phyloP scores from a whole-genome alignment of 2,329 filamentous ascomycete genomes.

The Thermoascus crustaceus region DNA sequence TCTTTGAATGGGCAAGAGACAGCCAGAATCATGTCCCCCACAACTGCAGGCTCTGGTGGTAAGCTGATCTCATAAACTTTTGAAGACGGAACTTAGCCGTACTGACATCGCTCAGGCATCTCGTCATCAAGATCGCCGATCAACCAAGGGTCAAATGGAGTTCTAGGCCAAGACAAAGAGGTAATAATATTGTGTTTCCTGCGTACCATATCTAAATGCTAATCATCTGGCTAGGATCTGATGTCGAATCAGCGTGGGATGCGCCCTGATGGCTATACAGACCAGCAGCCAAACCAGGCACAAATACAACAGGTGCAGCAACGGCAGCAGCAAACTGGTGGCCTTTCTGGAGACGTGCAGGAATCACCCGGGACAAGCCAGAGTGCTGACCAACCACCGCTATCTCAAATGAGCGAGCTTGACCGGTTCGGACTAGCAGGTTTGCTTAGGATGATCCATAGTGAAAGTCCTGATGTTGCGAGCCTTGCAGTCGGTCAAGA shows the following conservation, averaged over 20 bases:
- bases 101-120: slow-evolving; percentile 19
- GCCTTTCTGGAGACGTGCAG: slow-evolving; percentile 22
- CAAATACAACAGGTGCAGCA: slow-evolving; percentile 23
- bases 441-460: slow-evolving; percentile 49
- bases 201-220: no score
- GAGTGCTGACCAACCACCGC: slow-evolving; percentile 31
- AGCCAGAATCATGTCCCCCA: slow-evolving; percentile 30
- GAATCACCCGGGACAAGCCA: slow-evolving; percentile 26
- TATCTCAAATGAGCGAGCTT: slow-evolving; percentile 51
- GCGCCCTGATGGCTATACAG: slow-evolving; percentile 22
- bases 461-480: slow-evolving; percentile 45
- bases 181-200: slow-evolving; percentile 16
- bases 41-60: slow-evolving; percentile 21
- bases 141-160: slow-evolving; percentile 35
- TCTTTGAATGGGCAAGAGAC: slow-evolving; percentile 31
- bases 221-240: no score
- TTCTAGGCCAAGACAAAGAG: slow-evolving; percentile 37
- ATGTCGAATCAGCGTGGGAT: slow-evolving; percentile 22
- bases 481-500: slow-evolving; percentile 55
- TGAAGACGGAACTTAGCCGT: not conserved
- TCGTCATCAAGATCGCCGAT: slow-evolving; percentile 35
- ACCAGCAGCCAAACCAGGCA: slow-evolving; percentile 24
- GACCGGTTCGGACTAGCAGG: slow-evolving; percentile 55
- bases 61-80: slow-evolving; percentile 7
- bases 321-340: slow-evolving; percentile 25